Base-by-base conservation (phyloP, 345 rosid species). In the Rhodamnia rubescens region DNA sequence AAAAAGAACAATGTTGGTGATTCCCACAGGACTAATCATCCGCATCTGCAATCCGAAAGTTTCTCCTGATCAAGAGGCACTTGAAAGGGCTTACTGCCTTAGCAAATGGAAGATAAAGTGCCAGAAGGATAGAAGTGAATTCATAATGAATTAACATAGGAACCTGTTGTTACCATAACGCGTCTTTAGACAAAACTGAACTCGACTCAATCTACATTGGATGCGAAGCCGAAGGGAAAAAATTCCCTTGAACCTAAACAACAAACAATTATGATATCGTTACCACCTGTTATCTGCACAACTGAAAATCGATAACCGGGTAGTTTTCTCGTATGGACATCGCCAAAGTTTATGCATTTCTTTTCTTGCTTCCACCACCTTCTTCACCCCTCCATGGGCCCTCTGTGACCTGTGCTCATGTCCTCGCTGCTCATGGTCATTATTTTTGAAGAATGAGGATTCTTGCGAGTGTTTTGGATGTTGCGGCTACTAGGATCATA, bases 141-240 rank as follows among this genome's bases (percentile, higher is more conserved):
- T 9, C 47, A 69, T 6, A 36, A 21, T 69, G 26, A 18, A 18
- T 36, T 69, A 36, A 69, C 47, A 69, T 69, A 32, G 42, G 24
- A 32, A 36, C 78, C 47, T 4, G 24, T 69, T 36, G 32, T 69
- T 69, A 32, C 78, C 20, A 12, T 36, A 22, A 69, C 26, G 47
- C 74, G 27, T 53, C 20, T 53, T 15, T 53, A 53, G 54, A 53
- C 54, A 53, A 53, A 53, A 53, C 54, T 15, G 20, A 69, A 61
- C 81, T 52, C 83, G 85, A 85, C 89, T 90, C 88, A 90, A 90
- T 92, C 88, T 91, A 89, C 93, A 92, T 84, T 84, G 83, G 58
- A 86, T 15, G 83, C 69, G 18, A 44, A 47, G 40, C 42, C 26
- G 55, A 78, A 54, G 36, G 47, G 80, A 81, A 84, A 82, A 54